phyloP scores from a whole-genome alignment of 2,329 filamentous ascomycete genomes.

The Rhynchosporium graminicola region DNA sequence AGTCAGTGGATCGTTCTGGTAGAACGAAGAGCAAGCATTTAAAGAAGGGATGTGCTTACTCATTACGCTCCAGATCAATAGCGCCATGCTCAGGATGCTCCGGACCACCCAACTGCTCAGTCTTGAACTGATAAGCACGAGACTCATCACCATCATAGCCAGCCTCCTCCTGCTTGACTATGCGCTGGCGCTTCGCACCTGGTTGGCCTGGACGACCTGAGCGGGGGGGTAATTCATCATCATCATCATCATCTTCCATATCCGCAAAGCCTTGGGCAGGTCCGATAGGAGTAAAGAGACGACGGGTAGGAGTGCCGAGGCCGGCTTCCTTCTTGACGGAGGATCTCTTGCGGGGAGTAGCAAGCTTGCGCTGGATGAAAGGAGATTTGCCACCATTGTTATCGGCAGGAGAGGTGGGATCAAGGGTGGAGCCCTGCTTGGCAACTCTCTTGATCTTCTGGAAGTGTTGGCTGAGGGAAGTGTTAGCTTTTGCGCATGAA shows the following conservation, averaged over 20 bases:
- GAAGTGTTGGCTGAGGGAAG: constrained; percentile 36
- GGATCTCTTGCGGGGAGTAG: constrained; percentile 6
- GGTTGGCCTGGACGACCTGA: background rate
- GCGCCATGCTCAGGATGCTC: constrained; percentile 9
- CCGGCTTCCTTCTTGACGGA: background rate
- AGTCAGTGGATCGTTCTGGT: background rate
- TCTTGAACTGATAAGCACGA: constrained; percentile 16
- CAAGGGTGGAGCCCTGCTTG: background rate
- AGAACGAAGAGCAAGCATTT: background rate
- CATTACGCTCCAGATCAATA: constrained; percentile 28
- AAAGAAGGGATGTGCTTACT: constrained; percentile 22
- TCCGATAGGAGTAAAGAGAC: too few species aligned
- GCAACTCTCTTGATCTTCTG: constrained; percentile 36
- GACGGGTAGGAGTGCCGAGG: too few species aligned
- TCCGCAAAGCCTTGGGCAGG: background rate
- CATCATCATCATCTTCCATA: constrained; percentile 24
- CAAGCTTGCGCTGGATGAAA: background rate
- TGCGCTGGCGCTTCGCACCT: constrained; percentile 25
- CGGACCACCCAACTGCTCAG: constrained; percentile 13
- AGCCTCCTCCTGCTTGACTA: constrained; percentile 23
- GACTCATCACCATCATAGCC: background rate
- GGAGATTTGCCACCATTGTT: constrained; percentile 1
- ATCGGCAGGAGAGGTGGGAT: background rate
- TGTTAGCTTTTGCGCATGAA: constrained; percentile 13
- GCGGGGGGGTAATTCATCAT: constrained; percentile 18